Base-by-base conservation (phyloP, 2,329 filamentous ascomycete species). In the Thelonectria blattea region DNA sequence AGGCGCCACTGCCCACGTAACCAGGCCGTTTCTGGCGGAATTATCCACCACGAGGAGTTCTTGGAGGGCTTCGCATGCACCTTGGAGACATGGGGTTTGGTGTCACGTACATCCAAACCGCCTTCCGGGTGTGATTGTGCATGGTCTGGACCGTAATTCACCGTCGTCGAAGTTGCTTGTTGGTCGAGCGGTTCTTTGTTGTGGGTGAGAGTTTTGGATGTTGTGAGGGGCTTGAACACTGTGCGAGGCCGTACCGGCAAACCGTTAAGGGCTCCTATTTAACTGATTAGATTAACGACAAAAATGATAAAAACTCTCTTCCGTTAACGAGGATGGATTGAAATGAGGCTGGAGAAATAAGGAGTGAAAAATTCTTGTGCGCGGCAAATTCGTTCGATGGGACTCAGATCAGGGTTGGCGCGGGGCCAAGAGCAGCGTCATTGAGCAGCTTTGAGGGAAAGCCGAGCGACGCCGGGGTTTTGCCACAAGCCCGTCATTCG, bases 41-140 rank as follows among this genome's bases (percentile, higher is more conserved):
- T 32, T 56, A 47, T 24, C 52, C 52, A 60, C 58, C 52, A 56
- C 37, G 52, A 60, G 32, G 39, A 27, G 58, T 56, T 60, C 58
- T 22, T 48, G 27, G 48, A 24, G 20, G 57, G 32, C 48, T 34
- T 55, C 50, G 42, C 47, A 54, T 60, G 52, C 57, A 41, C 37
- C 41, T 30, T 43, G 37, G 34, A 34, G 20, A 48, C 48, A 56
- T 43, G 52, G 58, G 50, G 58, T 39, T 30, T 49, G 52, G 52
- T 56, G 47, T 56, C 57, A 56, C 49, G 42, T 32, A 58, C 57
- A 60, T 55, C 18, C 43, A 53, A 43, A 43, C 53, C 15, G 42
- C 42, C 10, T 17, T 24, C 11, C 53, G 42, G 45, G 17, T 34
- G 22, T 27, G 37, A 22, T 30, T 52, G 39, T 37, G 52, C 52